Evolutionary conservation across 164 flowering plant genomes (phyloP).

Genomic region (Tetrastigma voinierianum): DNA sequence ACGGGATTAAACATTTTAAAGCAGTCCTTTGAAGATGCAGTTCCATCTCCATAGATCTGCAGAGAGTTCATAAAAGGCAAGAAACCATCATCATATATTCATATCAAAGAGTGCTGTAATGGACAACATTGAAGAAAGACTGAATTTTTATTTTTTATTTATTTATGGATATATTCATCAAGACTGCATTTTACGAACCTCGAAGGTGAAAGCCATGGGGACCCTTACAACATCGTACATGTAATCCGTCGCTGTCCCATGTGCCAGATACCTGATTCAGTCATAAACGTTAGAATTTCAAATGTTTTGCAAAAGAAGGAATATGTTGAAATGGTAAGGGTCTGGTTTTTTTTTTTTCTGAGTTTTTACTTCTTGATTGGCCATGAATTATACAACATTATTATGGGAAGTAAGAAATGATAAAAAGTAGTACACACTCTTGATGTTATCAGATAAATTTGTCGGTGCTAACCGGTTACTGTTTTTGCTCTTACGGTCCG

Average conservation of each 20-base stretch:
- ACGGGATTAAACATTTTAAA: conserved; percentile 95
- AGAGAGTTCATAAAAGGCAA: conserved; percentile 5
- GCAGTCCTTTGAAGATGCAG: conserved; percentile 79
- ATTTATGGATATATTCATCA: too few species aligned
- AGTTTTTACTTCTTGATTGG: too few species aligned
- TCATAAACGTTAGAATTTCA: background rate
- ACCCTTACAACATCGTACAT: conserved; percentile 80
- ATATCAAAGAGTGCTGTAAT: background rate
- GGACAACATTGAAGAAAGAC: background rate
- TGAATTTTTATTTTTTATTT: too few species aligned
- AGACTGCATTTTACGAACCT: conserved; percentile 54
- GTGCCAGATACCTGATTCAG: conserved; percentile 78
- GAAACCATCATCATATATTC: background rate
- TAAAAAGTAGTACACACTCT: too few species aligned
- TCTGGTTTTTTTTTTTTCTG: too few species aligned
- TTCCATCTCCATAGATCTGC: conserved; percentile 87
- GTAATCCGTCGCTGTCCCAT: conserved; percentile 98
- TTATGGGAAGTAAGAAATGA: too few species aligned
- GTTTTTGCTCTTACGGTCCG: too few species aligned
- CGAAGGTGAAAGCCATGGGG: conserved; percentile 97
- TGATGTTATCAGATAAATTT: too few species aligned
- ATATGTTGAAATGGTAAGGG: background rate
- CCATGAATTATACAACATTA: too few species aligned
- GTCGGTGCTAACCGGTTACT: too few species aligned
- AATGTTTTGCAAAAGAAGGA: background rate